Evolutionary conservation across 83 land plant species (phyloP).

Genomic region (Picea abies): DNA sequence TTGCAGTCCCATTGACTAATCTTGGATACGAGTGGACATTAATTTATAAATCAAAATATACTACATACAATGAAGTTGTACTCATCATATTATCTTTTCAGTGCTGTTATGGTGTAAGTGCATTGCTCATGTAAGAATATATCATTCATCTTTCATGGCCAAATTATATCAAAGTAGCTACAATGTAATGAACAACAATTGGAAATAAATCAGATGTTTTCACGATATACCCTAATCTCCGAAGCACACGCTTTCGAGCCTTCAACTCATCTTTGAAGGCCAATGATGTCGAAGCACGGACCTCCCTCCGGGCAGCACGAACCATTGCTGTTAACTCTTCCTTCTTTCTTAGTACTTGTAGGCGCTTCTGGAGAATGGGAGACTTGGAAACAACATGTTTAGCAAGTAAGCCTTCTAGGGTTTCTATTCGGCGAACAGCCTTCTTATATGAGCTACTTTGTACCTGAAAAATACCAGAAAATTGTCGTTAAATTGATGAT

Average conservation of each 20-base stretch:
- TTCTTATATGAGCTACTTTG: constrained; percentile 69
- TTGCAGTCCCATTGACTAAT: too few relatives aligned
- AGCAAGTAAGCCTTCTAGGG: constrained; percentile 69
- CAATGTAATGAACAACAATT: not conserved
- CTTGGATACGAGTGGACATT: too few relatives aligned
- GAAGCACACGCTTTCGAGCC: constrained; percentile 86
- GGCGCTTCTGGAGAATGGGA: constrained; percentile 72
- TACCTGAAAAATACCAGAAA: constrained; percentile 47
- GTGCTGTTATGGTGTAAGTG: too few relatives aligned
- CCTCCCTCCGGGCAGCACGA: constrained; percentile 64
- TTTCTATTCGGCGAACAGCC: constrained; percentile 74
- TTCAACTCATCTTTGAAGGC: constrained; percentile 97
- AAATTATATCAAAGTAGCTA: not conserved
- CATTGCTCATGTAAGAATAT: not conserved
- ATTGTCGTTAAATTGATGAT: not conserved
- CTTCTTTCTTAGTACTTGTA: constrained; percentile 72
- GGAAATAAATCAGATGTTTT: not conserved
- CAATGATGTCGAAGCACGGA: constrained; percentile 82
- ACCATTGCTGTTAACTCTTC: constrained; percentile 73
- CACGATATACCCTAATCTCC: constrained; percentile 81
- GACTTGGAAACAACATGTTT: constrained; percentile 76
- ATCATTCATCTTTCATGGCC: too few relatives aligned
- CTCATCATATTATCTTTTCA: too few relatives aligned
- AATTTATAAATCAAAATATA: too few relatives aligned
- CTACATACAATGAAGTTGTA: too few relatives aligned